Evolutionary conservation across 352 stramenopile species (phyloP).

Genomic region (Pythium dissimile): DNA sequence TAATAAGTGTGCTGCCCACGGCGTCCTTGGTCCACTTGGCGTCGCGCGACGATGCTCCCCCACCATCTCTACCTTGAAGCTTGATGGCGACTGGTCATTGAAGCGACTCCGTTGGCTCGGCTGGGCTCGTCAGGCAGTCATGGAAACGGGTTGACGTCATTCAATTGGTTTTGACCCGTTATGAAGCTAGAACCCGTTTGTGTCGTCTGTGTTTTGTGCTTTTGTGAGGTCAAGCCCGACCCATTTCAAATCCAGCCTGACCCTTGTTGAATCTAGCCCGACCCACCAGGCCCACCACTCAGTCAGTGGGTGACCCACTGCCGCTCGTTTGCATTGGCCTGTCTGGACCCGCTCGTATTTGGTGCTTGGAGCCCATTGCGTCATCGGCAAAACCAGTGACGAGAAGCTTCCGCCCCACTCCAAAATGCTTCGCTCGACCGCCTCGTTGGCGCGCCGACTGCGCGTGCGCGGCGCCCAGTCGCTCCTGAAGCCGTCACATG

Average conservation of each 20-base stretch:
- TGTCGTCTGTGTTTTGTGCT: no score
- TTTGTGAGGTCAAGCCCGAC: background rate
- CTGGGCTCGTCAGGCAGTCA: slow-evolving; percentile 18
- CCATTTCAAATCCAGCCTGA: background rate
- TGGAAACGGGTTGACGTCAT: no score
- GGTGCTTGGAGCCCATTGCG: slow-evolving; percentile 22
- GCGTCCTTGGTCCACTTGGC: no score
- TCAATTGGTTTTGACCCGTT: background rate
- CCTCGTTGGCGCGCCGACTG: slow-evolving; percentile 10
- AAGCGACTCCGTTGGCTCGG: slow-evolving; percentile 5
- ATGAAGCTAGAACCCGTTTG: background rate
- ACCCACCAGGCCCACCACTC: no score
- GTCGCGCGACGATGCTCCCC: no score
- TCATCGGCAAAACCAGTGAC: slow-evolving; percentile 19
- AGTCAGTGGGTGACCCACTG: background rate
- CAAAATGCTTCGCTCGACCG: slow-evolving; percentile 13
- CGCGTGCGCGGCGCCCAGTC: background rate
- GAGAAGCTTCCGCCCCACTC: background rate
- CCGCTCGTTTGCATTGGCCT: slow-evolving; percentile 17
- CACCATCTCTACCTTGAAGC: no score
- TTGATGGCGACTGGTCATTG: background rate
- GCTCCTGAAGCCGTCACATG: background rate
- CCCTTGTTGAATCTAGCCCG: no score
- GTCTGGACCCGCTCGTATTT: slow-evolving; percentile 15
- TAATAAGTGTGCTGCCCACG: no score